Evolutionary conservation across 768 basidiomycete species (phyloP).

Genomic region (Kondoa subrosea): DNA sequence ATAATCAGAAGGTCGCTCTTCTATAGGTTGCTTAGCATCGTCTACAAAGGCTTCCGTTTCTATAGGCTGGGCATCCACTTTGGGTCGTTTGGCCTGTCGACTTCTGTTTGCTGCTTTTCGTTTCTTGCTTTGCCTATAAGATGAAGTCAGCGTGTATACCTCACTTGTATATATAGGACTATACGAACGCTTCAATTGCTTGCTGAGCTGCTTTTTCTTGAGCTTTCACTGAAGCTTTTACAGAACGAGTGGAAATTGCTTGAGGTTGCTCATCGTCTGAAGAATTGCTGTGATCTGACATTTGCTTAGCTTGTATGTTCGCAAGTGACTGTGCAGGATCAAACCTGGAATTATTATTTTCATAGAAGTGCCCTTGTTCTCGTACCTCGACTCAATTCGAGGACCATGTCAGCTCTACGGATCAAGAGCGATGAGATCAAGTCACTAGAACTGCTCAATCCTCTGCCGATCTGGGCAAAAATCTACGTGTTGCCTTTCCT

Average conservation of each 20-base stretch:
- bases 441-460: constrained; percentile 32
- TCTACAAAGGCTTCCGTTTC: not conserved
- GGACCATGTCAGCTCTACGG: not conserved
- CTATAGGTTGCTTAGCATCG: not conserved
- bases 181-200: not conserved
- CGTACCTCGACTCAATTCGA: no score
- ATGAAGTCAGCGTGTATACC: not conserved
- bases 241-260: not conserved
- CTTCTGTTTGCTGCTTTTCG: not conserved
- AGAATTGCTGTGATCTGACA: not conserved
- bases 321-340: not conserved
- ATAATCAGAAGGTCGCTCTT: not conserved
- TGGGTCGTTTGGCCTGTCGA: not conserved
- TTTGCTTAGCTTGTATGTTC: not conserved
- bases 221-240: not conserved
- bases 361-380: not conserved
- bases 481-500: constrained; percentile 35
- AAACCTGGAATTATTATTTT: not conserved
- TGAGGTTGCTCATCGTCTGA: not conserved
- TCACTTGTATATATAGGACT: not conserved
- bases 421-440: constrained; percentile 37
- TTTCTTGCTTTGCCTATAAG: not conserved
- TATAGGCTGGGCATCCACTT: not conserved
- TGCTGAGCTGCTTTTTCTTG: not conserved
- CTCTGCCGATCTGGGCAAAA: constrained; percentile 30